Percentiles rank a stretch among this genome's conserved stretches.
These are phyloP conservation scores for Suhomyces yuchorum DNA, from an alignment of 1,139 yeast genomes.

Conservation along the genomic window DNA sequence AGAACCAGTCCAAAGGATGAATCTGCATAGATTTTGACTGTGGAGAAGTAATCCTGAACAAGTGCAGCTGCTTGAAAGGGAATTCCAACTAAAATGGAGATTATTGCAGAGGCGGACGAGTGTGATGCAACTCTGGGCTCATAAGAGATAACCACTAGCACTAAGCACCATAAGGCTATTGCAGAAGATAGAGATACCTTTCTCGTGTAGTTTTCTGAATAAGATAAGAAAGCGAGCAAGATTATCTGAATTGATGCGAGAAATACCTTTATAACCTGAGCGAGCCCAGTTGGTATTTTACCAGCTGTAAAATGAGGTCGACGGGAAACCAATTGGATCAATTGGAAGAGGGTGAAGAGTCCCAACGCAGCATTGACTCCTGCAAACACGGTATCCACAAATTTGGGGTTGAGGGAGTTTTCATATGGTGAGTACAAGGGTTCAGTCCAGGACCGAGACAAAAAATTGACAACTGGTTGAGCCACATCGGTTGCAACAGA, in stretches of 20 bases:
- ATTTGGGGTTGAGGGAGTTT: slow-evolving; percentile 21
- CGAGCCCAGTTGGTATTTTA: slow-evolving; percentile 17
- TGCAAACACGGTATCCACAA: slow-evolving; percentile 13
- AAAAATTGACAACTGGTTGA: background rate
- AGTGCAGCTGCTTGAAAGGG: slow-evolving; percentile 12
- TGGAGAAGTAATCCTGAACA: slow-evolving; percentile 22
- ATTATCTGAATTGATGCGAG: slow-evolving; percentile 9
- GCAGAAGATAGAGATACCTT: background rate
- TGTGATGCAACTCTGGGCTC: slow-evolving; percentile 14
- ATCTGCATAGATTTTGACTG: slow-evolving; percentile 19
- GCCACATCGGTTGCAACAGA: too few species aligned
- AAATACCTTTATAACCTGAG: slow-evolving; percentile 14
- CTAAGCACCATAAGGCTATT: background rate
- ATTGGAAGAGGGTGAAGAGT: slow-evolving; percentile 15
- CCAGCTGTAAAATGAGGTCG: background rate
- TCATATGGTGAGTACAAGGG: slow-evolving; percentile 19
- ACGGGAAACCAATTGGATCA: slow-evolving; percentile 11
- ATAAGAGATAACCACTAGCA: slow-evolving; percentile 13
- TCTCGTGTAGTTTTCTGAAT: background rate
- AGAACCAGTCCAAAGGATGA: slow-evolving; percentile 9
- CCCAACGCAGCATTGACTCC: slow-evolving; percentile 13
- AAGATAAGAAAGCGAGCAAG: slow-evolving; percentile 1
- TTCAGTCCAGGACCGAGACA: slow-evolving; percentile 17
- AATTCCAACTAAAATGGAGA: slow-evolving; percentile 13
- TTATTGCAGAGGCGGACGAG: slow-evolving; percentile 17